phyloP scores from a whole-genome alignment of 1,139 yeast species.

The Saccharomyces hybrid region DNA sequence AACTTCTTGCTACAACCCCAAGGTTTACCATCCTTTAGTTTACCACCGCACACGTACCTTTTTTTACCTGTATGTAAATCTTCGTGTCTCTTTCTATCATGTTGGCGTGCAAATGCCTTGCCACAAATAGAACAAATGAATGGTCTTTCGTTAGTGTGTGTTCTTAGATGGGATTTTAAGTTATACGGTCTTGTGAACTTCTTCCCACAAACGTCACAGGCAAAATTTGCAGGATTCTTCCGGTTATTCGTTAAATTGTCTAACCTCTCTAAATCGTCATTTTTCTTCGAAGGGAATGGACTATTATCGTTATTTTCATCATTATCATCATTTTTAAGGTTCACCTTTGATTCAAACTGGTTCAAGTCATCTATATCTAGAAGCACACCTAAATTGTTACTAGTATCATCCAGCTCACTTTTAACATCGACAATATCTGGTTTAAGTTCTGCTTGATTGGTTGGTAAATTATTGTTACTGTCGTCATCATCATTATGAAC shows the following conservation, averaged over 20 bases:
- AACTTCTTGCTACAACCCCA: constrained; percentile 95
- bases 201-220: constrained; percentile 80
- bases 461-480: background rate
- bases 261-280: background rate
- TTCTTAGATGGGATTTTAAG: constrained; percentile 79
- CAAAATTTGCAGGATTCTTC: constrained; percentile 71
- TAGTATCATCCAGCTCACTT: background rate
- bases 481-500: background rate
- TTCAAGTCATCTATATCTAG: background rate
- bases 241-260: background rate
- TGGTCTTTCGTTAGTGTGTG: constrained; percentile 93
- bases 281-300: background rate
- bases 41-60: constrained; percentile 76
- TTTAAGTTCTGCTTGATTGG: background rate
- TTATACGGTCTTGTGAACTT: constrained; percentile 89
- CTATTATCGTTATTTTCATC: constrained; percentile 1
- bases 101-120: constrained; percentile 92
- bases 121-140: constrained; percentile 81
- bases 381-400: background rate
- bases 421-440: background rate
- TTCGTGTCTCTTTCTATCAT: constrained; percentile 89
- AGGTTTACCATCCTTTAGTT: constrained; percentile 42
- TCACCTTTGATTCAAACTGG: background rate
- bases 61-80: constrained; percentile 89
- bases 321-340: background rate